phyloP scores from a whole-genome alignment of 208 protist species.

The Spongospora subterranea region DNA sequence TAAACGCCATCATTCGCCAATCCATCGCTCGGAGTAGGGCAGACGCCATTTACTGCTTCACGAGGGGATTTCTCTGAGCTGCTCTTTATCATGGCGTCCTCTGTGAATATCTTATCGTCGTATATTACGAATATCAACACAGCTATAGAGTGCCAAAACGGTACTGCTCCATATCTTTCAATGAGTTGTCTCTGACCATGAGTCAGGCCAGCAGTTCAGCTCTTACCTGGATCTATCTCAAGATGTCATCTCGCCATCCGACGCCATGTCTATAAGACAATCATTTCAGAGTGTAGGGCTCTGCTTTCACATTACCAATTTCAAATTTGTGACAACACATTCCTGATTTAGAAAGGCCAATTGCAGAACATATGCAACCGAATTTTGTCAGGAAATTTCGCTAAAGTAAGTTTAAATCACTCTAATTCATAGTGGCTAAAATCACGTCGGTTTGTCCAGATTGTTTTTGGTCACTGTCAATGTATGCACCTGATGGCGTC shows the following conservation, averaged over 20 bases:
- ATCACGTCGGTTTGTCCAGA: neutral
- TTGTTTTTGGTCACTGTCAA: neutral
- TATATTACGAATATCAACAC: neutral
- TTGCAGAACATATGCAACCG: neutral
- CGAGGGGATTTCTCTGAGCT: too few relatives aligned
- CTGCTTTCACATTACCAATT: neutral
- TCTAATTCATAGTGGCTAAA: neutral
- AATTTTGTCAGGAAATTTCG: neutral
- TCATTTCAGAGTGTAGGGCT: slow-evolving; percentile 13
- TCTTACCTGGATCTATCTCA: slow-evolving; percentile 11
- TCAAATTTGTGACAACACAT: neutral
- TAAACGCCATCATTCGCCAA: too few relatives aligned
- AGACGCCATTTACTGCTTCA: too few relatives aligned
- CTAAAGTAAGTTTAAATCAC: neutral
- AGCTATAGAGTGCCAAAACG: slow-evolving; percentile 8
- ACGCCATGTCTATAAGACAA: neutral
- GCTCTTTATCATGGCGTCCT: too few relatives aligned
- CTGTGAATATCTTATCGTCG: too few relatives aligned
- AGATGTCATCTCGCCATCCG: neutral
- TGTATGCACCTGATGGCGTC: neutral
- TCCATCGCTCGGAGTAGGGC: too few relatives aligned
- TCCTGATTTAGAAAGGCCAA: neutral
- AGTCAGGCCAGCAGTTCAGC: neutral
- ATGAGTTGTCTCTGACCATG: neutral
- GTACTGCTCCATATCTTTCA: neutral